Evolutionary conservation across 495 filamentous ascomycete genomes (phyloP), one percentile per base, ranked within the genome.

Genomic region (Pseudoneurospora amorphoporcata): DNA sequence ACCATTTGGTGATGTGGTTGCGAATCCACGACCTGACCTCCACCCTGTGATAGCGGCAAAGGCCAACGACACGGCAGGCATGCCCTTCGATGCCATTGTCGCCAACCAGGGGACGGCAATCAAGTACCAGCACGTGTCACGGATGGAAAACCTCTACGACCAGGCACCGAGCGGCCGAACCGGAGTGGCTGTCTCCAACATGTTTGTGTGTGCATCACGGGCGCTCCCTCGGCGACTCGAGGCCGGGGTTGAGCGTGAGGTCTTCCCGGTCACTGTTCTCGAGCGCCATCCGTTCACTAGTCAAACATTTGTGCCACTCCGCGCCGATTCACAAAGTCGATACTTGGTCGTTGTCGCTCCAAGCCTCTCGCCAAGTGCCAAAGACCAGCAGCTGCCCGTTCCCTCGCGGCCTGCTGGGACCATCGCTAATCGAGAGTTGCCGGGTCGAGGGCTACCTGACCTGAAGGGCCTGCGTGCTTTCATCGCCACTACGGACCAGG

Each of bases 311-410:
- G 87, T 92, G 45, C 95, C 95, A 0, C 83, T 97, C 19, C 89
- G 89, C 71, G 79, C 92, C 12, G 82, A 84, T 35, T 75, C 74
- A 73, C 3, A 77, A 16, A 82, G 86, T 41, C 81, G 84, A 23
- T 96, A 91, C 76, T 86, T 99, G n/a, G 93, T 99, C 68, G 89
- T 98, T 69, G 95, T 99, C 32, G 95, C 96, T 17, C 95, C 94
- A 0, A 92, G 88, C 69, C 77, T 86, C 43, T 75, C 83, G 68
- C 78, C 85, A 39, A 71, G 78, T 71, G 71, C 70, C 72, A 78
- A 81, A 23, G 82, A 82, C 42, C 81, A 69, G 83, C 75, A 19
- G 19, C 39, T 68, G 4, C 82, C 5, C 10, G 68, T 16, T 68
- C 42, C 58, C 58, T 39, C 35, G 16, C 19, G 23, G 41, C 70